Evolutionary conservation across 2,329 filamentous ascomycete species (phyloP).

Genomic region (Diaporthe humulicola): DNA sequence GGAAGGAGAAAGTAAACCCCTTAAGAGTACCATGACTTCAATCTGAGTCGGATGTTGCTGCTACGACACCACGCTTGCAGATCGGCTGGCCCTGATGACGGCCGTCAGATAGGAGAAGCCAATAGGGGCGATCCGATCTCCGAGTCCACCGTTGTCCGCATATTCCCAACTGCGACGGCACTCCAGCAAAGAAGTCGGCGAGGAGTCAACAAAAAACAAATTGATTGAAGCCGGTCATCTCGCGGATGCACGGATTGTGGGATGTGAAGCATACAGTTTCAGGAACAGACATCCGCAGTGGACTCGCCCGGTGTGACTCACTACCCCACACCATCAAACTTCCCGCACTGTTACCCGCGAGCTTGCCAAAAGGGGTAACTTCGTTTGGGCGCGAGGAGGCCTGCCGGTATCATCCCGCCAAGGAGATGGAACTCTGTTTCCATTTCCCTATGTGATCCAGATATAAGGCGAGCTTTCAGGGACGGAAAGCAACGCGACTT

Average conservation of each 20-base stretch:
- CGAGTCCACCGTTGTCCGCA: not conserved
- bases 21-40: too few relatives aligned
- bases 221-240: not conserved
- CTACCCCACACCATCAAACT: constrained; percentile 20
- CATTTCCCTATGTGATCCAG: too few relatives aligned
- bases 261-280: not conserved
- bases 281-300: not conserved
- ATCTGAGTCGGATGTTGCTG: too few relatives aligned
- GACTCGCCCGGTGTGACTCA: constrained; percentile 22
- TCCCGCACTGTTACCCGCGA: not conserved
- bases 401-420: not conserved
- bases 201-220: not conserved
- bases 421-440: too few relatives aligned
- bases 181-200: not conserved
- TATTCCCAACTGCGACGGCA: too few relatives aligned
- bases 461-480: not conserved
- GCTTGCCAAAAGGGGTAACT: constrained; percentile 20
- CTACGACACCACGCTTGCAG: too few relatives aligned
- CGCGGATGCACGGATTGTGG: not conserved
- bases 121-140: not conserved
- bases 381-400: not conserved
- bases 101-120: not conserved
- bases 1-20: too few relatives aligned
- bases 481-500: not conserved
- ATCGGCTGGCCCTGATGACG: too few relatives aligned